phyloP scores from a whole-genome alignment of 106 monocot species.

The Dendrobium officinale region DNA sequence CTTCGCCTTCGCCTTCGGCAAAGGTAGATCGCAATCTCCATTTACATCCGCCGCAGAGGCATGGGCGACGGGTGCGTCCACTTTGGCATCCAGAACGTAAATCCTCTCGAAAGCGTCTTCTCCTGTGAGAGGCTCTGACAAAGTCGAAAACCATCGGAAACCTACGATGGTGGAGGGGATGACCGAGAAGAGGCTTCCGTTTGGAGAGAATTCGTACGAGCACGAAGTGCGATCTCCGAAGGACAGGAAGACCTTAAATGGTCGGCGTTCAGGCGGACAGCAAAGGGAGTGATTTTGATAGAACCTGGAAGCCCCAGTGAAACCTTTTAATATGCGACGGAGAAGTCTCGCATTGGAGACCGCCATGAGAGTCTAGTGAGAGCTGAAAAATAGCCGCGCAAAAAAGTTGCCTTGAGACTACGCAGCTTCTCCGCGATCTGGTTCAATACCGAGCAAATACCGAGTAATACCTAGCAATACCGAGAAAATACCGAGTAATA shows the following conservation, averaged over 20 bases:
- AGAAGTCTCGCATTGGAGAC: neutral
- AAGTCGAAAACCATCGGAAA: constrained; percentile 15
- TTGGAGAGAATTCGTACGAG: neutral
- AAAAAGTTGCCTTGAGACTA: no score
- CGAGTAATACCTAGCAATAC: no score
- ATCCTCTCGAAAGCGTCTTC: constrained; percentile 15
- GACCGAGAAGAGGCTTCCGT: neutral
- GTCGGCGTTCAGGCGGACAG: neutral
- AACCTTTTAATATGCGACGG: neutral
- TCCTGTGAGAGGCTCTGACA: constrained; percentile 7
- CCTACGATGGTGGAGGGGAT: neutral
- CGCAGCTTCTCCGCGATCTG: no score
- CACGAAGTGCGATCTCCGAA: neutral
- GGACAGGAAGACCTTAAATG: neutral
- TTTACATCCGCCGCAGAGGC: neutral
- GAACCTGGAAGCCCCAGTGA: neutral
- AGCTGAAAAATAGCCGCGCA: neutral
- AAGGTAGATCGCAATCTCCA: neutral
- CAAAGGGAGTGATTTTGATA: neutral
- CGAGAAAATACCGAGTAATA: no score
- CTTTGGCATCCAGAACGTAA: constrained; percentile 11
- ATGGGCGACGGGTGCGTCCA: constrained; percentile 16
- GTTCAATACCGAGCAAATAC: no score
- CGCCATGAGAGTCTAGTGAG: neutral
- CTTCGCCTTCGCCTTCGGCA: neutral